Conservation (phyloP, 2,329 filamentous ascomycete species). For the Aspergillus costaricaensis region DNA sequence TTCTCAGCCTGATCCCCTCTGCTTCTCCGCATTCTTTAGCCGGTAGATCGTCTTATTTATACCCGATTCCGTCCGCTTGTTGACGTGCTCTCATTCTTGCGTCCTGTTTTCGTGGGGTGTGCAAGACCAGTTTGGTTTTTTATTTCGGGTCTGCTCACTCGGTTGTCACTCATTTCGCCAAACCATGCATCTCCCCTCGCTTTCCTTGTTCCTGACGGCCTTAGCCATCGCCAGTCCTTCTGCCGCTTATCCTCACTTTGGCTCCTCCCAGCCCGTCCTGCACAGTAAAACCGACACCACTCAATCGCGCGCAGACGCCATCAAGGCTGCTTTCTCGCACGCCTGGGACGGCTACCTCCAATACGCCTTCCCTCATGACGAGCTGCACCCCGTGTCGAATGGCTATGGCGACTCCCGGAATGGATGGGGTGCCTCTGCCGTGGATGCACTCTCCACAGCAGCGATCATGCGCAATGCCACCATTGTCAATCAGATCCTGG, state of each 20-base stretch:
- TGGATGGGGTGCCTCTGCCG: slow-evolving; percentile 79
- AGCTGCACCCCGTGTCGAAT: slow-evolving; percentile 69
- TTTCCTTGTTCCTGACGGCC: slow-evolving; percentile 28
- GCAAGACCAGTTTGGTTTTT: slow-evolving; percentile 2
- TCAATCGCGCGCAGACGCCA: slow-evolving; percentile 54
- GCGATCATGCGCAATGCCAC: slow-evolving; percentile 71
- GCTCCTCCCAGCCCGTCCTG: slow-evolving; percentile 14
- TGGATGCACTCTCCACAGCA: slow-evolving; percentile 79
- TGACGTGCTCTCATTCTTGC: slow-evolving; percentile 16
- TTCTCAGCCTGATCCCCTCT: not conserved
- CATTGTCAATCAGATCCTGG: slow-evolving; percentile 70
- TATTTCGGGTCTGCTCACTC: not conserved
- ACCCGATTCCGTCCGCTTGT: slow-evolving; percentile 12
- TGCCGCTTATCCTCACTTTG: slow-evolving; percentile 24
- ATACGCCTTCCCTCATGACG: slow-evolving; percentile 77
- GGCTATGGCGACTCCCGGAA: slow-evolving; percentile 70
- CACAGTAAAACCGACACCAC: slow-evolving; percentile 12
- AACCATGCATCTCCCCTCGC: slow-evolving; percentile 28
- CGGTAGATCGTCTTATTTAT: slow-evolving; percentile 10
- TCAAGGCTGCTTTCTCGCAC: slow-evolving; percentile 68
- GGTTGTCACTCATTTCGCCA: slow-evolving; percentile 11
- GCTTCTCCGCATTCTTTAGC: slow-evolving; percentile 3
- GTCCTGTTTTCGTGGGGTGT: slow-evolving; percentile 6
- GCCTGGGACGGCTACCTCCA: slow-evolving; percentile 73
- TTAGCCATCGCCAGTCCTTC: slow-evolving; percentile 28